These are phyloP conservation scores for Fagus sylvatica DNA, from an alignment of 306 rosid genomes.

Conservation along the genomic window DNA sequence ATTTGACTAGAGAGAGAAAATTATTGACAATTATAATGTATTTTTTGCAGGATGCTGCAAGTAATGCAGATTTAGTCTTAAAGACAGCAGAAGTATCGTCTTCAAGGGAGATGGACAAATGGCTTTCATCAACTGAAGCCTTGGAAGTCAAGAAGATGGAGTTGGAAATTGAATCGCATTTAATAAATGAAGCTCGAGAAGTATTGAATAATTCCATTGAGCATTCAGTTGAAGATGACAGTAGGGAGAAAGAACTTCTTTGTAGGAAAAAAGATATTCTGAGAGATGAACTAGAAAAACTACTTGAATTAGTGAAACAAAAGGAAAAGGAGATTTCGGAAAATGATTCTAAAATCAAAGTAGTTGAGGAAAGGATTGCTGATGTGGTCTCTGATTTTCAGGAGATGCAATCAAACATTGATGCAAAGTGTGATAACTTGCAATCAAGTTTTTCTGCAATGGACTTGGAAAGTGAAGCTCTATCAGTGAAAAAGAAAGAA, in stretches of 20 bases:
- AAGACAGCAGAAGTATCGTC: slow-evolving; percentile 47
- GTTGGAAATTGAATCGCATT: slow-evolving; percentile 70
- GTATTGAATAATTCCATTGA: slow-evolving; percentile 59
- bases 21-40: slow-evolving; percentile 20
- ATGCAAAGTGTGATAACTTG: slow-evolving; percentile 51
- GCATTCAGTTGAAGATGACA: slow-evolving; percentile 57
- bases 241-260: slow-evolving; percentile 57
- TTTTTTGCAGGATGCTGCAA: slow-evolving; percentile 57
- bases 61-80: slow-evolving; percentile 45
- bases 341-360: slow-evolving; percentile 50
- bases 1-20: slow-evolving; percentile 11
- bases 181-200: slow-evolving; percentile 51
- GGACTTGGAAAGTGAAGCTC: slow-evolving; percentile 48
- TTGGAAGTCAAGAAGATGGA: slow-evolving; percentile 75
- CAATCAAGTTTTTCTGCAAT: slow-evolving; percentile 54
- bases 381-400: slow-evolving; percentile 56
- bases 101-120: slow-evolving; percentile 52
- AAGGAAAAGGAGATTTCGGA: slow-evolving; percentile 75
- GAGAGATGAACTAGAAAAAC: slow-evolving; percentile 54
- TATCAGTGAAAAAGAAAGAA: slow-evolving; percentile 52
- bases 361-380: slow-evolving; percentile 60
- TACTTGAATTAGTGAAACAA: slow-evolving; percentile 63
- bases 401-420: slow-evolving; percentile 57
- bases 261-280: slow-evolving; percentile 49
- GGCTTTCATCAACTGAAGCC: slow-evolving; percentile 64